Conservation (phyloP, 2,329 filamentous ascomycete species). For the Falciphora oryzae region DNA sequence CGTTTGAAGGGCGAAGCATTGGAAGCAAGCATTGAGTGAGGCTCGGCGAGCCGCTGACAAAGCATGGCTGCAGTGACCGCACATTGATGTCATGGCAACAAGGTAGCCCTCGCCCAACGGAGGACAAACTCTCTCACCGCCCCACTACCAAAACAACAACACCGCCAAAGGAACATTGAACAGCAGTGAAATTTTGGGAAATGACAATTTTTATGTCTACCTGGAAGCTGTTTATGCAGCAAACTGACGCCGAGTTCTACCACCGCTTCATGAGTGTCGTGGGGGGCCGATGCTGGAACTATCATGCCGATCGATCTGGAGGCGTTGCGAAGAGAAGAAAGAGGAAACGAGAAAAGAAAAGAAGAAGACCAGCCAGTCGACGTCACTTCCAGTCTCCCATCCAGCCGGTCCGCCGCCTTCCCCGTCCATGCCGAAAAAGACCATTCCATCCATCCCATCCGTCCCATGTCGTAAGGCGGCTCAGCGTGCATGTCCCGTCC, state of each 20-base stretch:
- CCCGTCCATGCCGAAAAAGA: neutral
- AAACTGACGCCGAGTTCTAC: conserved; percentile 12
- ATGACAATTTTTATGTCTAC: conserved; percentile 12
- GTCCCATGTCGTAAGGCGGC: neutral
- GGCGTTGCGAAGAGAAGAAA: conserved; percentile 1
- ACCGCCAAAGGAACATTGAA: neutral
- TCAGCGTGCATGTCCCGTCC: conserved; percentile 1
- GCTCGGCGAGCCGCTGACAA: neutral
- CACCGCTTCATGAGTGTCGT: conserved; percentile 12
- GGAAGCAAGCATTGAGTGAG: neutral
- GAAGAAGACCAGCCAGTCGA: neutral
- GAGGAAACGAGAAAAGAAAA: neutral
- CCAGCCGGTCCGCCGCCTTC: neutral
- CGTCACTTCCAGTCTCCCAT: neutral
- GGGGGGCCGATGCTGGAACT: conserved; percentile 10
- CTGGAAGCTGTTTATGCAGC: conserved; percentile 12
- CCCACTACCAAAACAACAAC: neutral
- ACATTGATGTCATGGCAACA: neutral
- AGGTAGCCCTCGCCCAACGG: neutral
- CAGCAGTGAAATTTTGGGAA: neutral
- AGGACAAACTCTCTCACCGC: neutral
- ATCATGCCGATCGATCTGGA: conserved; percentile 5
- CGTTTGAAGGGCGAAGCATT: neutral
- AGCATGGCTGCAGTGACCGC: neutral
- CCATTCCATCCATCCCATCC: neutral